Base-by-base conservation (phyloP, 1,139 yeast species). In the Sugiyamaella xylanicola region DNA sequence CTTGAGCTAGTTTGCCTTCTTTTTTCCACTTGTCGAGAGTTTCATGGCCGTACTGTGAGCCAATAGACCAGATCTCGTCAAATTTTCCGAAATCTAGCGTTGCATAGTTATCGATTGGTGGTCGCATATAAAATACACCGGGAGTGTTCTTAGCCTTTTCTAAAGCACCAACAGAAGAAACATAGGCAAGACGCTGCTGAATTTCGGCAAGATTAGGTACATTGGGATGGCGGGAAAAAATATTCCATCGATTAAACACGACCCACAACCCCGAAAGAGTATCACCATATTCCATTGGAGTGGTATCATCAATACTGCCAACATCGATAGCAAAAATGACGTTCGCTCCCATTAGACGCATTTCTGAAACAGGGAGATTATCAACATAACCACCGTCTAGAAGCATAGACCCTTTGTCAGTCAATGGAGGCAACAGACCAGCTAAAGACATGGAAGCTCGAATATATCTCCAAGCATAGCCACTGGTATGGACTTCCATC, bases 401-500 rank as follows among this genome's bases (percentile, higher is more conserved):
- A 37, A 93, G 74, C 98, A 93, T 93, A 46, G 88, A 84, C 0
- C 99, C 99, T 57, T 89, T 84, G 53, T 75, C 79, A 63, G 87
- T 92, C 1, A 93, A 79, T 15, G 95, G 84, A 1, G 99, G 99
- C 27, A 93, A 75, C 39, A 93, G 75, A 0, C 99, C 97, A 0
- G 99, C 98, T 54, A 93, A 78, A 0, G 97, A 87, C 99, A 93
- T 93, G 0, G 97, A 90, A 0, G 99, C 99, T 51, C 99, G 77
- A 52, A 93, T 87, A 64, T 88, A 93, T 61, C 98, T 77, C 99
- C 99, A 93, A 22, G 96, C 92, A 68, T 88, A 89, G 1, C 99
- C 99, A 37, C 86, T 80, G 22, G 88, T 84, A 68, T 93, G 99
- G 37, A 92, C 83, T 64, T 93, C 99, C 96, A 93, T 95, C 17